These are phyloP conservation scores for Blumeriella jaapii DNA, from an alignment of 2,329 filamentous ascomycete species.

Conservation along the genomic window DNA sequence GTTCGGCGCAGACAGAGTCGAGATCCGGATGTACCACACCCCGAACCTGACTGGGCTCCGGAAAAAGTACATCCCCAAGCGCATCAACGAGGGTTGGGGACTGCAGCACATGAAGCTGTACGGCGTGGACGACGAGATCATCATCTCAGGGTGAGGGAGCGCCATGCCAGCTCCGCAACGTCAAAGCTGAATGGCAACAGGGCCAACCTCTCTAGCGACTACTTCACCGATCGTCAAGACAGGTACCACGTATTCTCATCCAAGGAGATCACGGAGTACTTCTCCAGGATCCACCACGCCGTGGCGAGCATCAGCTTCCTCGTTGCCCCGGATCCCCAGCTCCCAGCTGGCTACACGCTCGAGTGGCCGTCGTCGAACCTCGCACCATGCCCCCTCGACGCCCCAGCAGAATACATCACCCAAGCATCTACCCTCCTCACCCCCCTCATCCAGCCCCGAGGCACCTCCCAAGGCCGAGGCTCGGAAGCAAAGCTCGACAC, in stretches of 20 bases:
- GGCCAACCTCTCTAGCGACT: conserved; percentile 84
- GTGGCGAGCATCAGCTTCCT: conserved; percentile 74
- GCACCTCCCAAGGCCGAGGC: not conserved
- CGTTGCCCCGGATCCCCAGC: conserved; percentile 48
- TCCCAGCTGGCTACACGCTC: conserved; percentile 45
- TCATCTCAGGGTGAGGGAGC: conserved; percentile 69
- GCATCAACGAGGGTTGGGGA: conserved; percentile 97
- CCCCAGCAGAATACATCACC: conserved; percentile 57
- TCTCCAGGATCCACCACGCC: conserved; percentile 62
- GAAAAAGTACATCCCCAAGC: conserved; percentile 72
- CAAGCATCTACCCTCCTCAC: conserved; percentile 56
- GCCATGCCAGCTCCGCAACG: not conserved
- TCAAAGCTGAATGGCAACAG: conserved; percentile 27
- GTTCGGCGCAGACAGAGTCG: conserved; percentile 74
- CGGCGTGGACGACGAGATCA: conserved; percentile 87
- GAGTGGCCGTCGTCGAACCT: conserved; percentile 68
- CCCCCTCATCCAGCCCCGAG: conserved; percentile 43
- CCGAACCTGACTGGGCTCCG: conserved; percentile 82
- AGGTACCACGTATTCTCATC: conserved; percentile 87
- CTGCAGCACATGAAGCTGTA: conserved; percentile 99
- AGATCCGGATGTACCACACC: conserved; percentile 96
- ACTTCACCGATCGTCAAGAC: conserved; percentile 93
- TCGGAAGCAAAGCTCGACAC: conserved; percentile 38
- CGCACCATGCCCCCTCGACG: conserved; percentile 61
- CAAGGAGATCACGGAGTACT: conserved; percentile 70